phyloP scores from a whole-genome alignment of 2,329 filamentous ascomycete genomes.

The Lachnum nothofagi region DNA sequence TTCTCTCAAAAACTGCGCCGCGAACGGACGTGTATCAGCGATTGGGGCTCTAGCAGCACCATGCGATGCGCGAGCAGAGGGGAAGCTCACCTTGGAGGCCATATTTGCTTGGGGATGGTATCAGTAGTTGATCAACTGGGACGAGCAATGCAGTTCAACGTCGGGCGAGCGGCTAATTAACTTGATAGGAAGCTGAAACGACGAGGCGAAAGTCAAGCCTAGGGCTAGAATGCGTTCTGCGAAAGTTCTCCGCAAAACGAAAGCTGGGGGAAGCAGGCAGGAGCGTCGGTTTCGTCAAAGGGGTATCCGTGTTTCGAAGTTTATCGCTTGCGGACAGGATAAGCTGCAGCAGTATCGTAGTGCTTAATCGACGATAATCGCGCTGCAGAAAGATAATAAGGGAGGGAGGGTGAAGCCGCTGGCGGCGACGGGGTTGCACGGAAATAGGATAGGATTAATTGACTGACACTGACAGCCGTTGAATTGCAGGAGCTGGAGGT shows the following conservation, averaged over 20 bases:
- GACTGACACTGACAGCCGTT: too few relatives aligned
- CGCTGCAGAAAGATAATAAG: too few relatives aligned
- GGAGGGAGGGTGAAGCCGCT: too few relatives aligned
- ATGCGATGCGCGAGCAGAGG: not conserved
- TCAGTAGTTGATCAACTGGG: conserved; percentile 22
- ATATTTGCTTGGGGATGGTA: conserved; percentile 26
- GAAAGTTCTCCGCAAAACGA: not conserved
- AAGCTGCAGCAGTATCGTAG: too few relatives aligned
- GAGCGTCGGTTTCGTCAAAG: not conserved
- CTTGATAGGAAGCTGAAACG: conserved; percentile 17
- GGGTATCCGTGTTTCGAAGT: too few relatives aligned
- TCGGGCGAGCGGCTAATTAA: conserved; percentile 14
- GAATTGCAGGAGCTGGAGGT: too few relatives aligned
- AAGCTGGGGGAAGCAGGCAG: not conserved
- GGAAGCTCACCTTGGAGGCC: conserved; percentile 36
- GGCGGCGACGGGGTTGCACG: too few relatives aligned
- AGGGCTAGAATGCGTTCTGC: conserved; percentile 3
- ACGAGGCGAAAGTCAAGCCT: not conserved
- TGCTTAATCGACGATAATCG: too few relatives aligned
- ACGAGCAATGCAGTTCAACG: too few relatives aligned
- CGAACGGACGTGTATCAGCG: conserved; percentile 12
- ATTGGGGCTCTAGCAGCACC: conserved; percentile 5
- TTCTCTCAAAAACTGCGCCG: conserved; percentile 70
- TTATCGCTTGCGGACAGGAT: too few relatives aligned
- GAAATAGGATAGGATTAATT: too few relatives aligned